Base-by-base conservation (phyloP, 148 eudicot species). In the Cornus florida region DNA sequence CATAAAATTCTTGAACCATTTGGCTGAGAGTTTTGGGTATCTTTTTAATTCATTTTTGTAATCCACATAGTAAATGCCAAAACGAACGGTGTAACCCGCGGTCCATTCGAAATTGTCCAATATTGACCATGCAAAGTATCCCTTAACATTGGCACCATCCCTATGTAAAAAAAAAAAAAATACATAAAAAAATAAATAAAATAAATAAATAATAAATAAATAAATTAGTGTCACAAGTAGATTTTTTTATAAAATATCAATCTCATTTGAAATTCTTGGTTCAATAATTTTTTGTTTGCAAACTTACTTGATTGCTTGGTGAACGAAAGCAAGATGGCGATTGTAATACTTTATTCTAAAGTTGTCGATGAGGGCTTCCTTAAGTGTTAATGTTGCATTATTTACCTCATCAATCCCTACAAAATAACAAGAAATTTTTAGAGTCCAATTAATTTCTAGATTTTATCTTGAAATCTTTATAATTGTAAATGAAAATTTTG, bases 331-430 rank as follows among this genome's bases (percentile, higher is more conserved):
- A 10, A 91, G 89, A 86, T 91, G 94, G 13, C 85, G 78, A 70
- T 81, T 74, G 84, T 87, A 78, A 75, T 80, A 91, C 10, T 76
- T 67, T n/a, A 89, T 70, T 72, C 92, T 87, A 50, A 67, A 71
- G 17, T 31, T 74, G 72, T 91, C 92, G 8, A 12, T 62, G 3
- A 83, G 79, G 16, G 84, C 84, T 31, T 83, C 78, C 35, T 77
- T 38, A 6, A 88, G 85, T 23, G 93, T 22, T 48, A 87, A 57
- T 19, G 75, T 81, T 3, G 65, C 69, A 41, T 82, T 73, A 46
- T 81, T 88, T 7, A 38, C 13, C 75, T 87, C 93, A 71, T 78
- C 90, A 46, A 87, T 59, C 17, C 91, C 91, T 91, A 77, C 32
- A 2, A 20, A 28, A 28, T 28, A 28, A 28, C 28, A 28, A 28